These are phyloP conservation scores for Meredithiella fracta DNA, from an alignment of 2,329 filamentous ascomycete species.

Conservation along the genomic window DNA sequence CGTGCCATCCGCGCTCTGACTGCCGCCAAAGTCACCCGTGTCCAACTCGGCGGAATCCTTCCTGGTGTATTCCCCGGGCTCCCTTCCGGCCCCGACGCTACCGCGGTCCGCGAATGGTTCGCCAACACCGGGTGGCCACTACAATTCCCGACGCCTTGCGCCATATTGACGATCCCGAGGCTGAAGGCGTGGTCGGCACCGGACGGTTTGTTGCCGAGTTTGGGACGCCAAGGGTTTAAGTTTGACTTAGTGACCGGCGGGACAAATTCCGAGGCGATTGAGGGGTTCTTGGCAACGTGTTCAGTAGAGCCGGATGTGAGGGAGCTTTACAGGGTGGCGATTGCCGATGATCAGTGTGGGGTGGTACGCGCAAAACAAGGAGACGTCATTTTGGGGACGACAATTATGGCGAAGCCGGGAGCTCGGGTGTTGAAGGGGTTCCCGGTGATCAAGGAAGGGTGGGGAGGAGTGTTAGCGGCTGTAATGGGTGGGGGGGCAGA, in stretches of 20 bases:
- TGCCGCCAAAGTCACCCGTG: conserved; percentile 53
- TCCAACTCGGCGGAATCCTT: conserved; percentile 67
- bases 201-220: conserved; percentile 56
- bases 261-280: conserved; percentile 56
- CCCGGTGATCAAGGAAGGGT: background rate
- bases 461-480: conserved; percentile 67
- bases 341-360: conserved; percentile 58
- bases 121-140: conserved; percentile 79
- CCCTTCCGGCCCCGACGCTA: conserved; percentile 28
- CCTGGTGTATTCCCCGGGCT: conserved; percentile 80
- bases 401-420: conserved; percentile 1
- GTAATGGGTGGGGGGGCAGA: conserved; percentile 49
- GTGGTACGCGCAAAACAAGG: conserved; percentile 67
- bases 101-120: conserved; percentile 58
- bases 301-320: conserved; percentile 61
- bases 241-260: conserved; percentile 74
- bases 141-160: conserved; percentile 37
- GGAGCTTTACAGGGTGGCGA: conserved; percentile 62
- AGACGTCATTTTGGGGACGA: conserved; percentile 30
- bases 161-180: conserved; percentile 57
- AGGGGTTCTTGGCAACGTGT: conserved; percentile 44
- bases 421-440: background rate
- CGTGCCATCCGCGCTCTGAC: conserved; percentile 60
- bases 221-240: conserved; percentile 55
- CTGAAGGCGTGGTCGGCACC: conserved; percentile 59